Evolutionary conservation across 2,329 filamentous ascomycete genomes (phyloP), one percentile per base, ranked within the genome.

Genomic region (Aspergillus puulaauensis): DNA sequence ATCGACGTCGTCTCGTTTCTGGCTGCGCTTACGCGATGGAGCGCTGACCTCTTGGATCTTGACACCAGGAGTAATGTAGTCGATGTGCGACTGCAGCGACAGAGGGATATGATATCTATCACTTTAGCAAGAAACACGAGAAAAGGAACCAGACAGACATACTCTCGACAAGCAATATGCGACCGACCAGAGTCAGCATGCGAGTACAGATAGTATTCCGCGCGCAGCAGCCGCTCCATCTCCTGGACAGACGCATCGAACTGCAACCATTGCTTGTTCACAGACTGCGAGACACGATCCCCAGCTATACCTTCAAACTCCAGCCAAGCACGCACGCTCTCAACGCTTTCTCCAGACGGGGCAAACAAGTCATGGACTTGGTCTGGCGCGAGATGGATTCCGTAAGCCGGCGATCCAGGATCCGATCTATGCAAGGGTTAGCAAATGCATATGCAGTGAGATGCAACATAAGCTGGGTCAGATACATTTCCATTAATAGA

Each of bases 211-310:
- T 83, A 78, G 63, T 83, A 85, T 57, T 82, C 73, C 6, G 83
- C 79, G 62, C 78, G 77, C 48, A 86, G 75, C 17, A 86, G 74
- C 19, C 70, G 68, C 68, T 86, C 83, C 6, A 81, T 77, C 66
- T 86, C 80, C 37, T 77, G 72, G 3, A 80, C 80, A 6, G 81
- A 81, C 8, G 82, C 82, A 55, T 83, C 77, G 65, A 86, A 84
- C 11, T 77, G 72, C 19, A 86, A 66, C 82, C 83, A 86, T 50
- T 79, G 79, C 53, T 80, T 77, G 27, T 80, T 80, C 43, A 77
- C 74, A 0, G 83, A 82, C 44, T 83, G 77, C 41, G 71, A 72
- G 44, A 86, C 75, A 4, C 82, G 77, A 3, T 74, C 72, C 2
- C 69, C 67, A 17, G 75, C 65, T 44, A 87, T 82, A 6, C 84